Percentiles rank a stretch among this genome's conserved stretches.
phyloP scores from a whole-genome alignment of 2,329 filamentous ascomycete genomes.

The Cladophialophora exuberans region DNA sequence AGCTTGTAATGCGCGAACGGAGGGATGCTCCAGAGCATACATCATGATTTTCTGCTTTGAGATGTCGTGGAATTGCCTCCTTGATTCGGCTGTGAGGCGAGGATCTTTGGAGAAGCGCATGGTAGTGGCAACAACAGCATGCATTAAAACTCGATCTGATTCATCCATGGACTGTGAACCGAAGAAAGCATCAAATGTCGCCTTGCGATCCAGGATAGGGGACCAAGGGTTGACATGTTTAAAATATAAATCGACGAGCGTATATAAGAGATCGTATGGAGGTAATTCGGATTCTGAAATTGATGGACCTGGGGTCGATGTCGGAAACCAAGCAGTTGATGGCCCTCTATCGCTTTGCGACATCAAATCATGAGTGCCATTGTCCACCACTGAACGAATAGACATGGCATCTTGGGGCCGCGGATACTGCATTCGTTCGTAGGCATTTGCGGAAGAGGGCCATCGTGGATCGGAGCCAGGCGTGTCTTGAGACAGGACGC shows the following conservation, averaged over 20 bases:
- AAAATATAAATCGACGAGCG: slow-evolving; percentile 75
- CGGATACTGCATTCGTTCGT: slow-evolving; percentile 30
- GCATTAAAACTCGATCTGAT: slow-evolving; percentile 78
- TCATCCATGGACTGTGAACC: slow-evolving; percentile 57
- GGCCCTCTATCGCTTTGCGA: slow-evolving; percentile 25
- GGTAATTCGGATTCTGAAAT: slow-evolving; percentile 53
- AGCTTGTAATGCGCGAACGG: slow-evolving; percentile 83
- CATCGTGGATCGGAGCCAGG: slow-evolving; percentile 25
- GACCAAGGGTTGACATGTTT: slow-evolving; percentile 84
- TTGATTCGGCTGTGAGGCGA: slow-evolving; percentile 71
- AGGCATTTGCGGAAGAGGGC: slow-evolving; percentile 21
- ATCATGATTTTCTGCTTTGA: slow-evolving; percentile 86
- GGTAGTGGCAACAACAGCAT: slow-evolving; percentile 86
- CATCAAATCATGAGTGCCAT: slow-evolving; percentile 19
- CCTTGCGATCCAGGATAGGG: slow-evolving; percentile 83
- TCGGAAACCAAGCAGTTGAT: slow-evolving; percentile 23
- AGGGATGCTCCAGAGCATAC: slow-evolving; percentile 86
- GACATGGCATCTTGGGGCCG: slow-evolving; percentile 30
- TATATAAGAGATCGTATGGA: slow-evolving; percentile 73
- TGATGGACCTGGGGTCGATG: slow-evolving; percentile 21
- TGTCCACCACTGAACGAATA: slow-evolving; percentile 28
- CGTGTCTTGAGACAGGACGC: slow-evolving; percentile 27
- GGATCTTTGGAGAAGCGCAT: slow-evolving; percentile 80
- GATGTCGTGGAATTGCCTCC: slow-evolving; percentile 74
- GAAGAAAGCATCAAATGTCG: slow-evolving; percentile 81